phyloP scores from a whole-genome alignment of 768 basidiomycete genomes.

The Rhizopogon sp. region DNA sequence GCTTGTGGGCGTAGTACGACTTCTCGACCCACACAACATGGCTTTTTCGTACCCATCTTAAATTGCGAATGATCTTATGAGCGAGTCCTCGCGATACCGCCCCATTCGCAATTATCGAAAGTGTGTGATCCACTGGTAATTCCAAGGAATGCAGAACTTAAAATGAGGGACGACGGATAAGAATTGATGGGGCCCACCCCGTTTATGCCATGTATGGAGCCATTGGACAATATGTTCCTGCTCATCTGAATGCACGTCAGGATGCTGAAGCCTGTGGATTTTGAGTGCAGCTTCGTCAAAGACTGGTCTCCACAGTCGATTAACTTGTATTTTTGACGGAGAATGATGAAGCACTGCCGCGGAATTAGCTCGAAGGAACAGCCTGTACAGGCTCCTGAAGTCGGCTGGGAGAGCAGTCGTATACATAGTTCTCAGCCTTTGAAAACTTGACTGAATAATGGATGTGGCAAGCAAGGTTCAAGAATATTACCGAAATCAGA shows the following conservation, averaged over 20 bases:
- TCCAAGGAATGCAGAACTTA: background rate
- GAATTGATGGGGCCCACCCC: slow-evolving; percentile 34
- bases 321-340: slow-evolving; percentile 37
- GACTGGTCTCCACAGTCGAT: slow-evolving; percentile 46
- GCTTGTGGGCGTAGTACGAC: slow-evolving; percentile 15
- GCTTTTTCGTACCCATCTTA: slow-evolving; percentile 26
- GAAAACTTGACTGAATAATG: background rate
- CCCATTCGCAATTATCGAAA: slow-evolving; percentile 59
- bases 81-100: slow-evolving; percentile 57
- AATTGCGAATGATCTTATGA: slow-evolving; percentile 55
- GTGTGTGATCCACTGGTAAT: slow-evolving; percentile 59
- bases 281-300: slow-evolving; percentile 49
- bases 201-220: slow-evolving; percentile 50
- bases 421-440: background rate
- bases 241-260: slow-evolving; percentile 18
- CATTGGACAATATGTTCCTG: slow-evolving; percentile 33
- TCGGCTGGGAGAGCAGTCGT: slow-evolving; percentile 20
- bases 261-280: slow-evolving; percentile 33
- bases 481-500: no score
- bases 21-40: slow-evolving; percentile 20
- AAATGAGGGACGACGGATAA: slow-evolving; percentile 7
- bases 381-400: slow-evolving; percentile 56
- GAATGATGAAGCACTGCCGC: slow-evolving; percentile 56
- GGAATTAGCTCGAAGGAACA: slow-evolving; percentile 53
- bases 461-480: no score